These are phyloP conservation scores for Somion occarium DNA, from an alignment of 1,284 basidiomycete genomes.

Conservation along the genomic window DNA sequence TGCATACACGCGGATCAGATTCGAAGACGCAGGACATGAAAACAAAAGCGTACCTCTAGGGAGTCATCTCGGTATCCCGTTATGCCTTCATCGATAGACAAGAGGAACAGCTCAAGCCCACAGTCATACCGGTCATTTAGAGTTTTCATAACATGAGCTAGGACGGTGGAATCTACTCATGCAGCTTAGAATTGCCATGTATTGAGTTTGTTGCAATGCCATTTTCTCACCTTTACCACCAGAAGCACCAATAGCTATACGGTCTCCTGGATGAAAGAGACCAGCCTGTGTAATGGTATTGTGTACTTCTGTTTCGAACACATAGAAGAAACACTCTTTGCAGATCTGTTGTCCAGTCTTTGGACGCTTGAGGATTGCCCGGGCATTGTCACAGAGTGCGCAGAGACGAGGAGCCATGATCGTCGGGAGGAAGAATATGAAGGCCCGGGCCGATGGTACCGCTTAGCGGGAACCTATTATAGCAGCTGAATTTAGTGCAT, in stretches of 20 bases:
- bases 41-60: constrained; percentile 65
- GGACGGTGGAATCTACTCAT: constrained; percentile 87
- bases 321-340: constrained; percentile 92
- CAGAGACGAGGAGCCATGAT: constrained; percentile 69
- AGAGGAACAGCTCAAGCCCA: constrained; percentile 85
- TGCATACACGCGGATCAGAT: too few species aligned
- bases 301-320: constrained; percentile 98
- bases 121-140: constrained; percentile 94
- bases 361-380: constrained; percentile 89
- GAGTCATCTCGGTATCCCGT: constrained; percentile 98
- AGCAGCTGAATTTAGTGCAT: too few species aligned
- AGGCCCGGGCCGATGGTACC: neutral
- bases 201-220: neutral
- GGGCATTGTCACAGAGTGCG: constrained; percentile 68
- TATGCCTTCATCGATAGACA: constrained; percentile 99
- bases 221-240: constrained; percentile 83
- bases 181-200: neutral
- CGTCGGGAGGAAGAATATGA: neutral
- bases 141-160: constrained; percentile 95
- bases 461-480: too few species aligned
- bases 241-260: constrained; percentile 95
- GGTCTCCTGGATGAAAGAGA: constrained; percentile 89
- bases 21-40: too few species aligned
- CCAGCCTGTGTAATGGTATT: constrained; percentile 83
- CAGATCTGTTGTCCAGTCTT: constrained; percentile 98